Base-by-base conservation (phyloP, 164 flowering plant species). In the Stephania yunnanensis region DNA sequence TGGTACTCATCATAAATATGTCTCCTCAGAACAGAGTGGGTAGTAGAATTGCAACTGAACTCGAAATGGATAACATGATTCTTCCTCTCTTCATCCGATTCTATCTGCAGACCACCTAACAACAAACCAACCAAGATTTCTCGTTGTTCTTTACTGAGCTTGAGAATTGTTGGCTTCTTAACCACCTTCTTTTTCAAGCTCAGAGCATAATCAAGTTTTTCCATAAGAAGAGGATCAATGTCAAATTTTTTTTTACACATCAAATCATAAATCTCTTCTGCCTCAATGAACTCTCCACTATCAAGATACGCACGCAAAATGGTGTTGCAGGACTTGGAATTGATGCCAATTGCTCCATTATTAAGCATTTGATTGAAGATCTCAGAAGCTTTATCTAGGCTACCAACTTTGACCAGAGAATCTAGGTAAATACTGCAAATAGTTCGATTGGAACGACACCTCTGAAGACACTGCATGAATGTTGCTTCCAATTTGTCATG, bases 121-220 rank as follows among this genome's bases (percentile, higher is more conserved):
- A 95, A 77, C 84, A 95, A 82, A 48, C 99, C 99, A 48, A 92
- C 84, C 79, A 95, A 81, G 42, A 88, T 86, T 80, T 94, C 98
- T 78, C 99, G 74, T 72, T 94, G 97, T 68, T 92, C 97, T 83
- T 80, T 80, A 75, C 86, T 90, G 66, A 95, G 90, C 85, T 93
- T 93, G 77, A 84, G 74, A 65, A 84, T 88, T 53, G 78, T 65
- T 1, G 90, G 87, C 67, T 79, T 87, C 79, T 83, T 83, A 46
- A 85, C 85, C 52, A 78, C 85, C 83, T 91, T 87, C 77, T 80
- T 83, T 63, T 75, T 83, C 82, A 80, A 81, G 83, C 92, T 90
- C 80, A 89, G 71, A 77, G 90, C 78, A 77, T 70, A 69, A 1
- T 89, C 92, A 52, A 96, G 81, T 75, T 89, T 90, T 78, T 94